Evolutionary conservation across 768 basidiomycete genomes (phyloP), one percentile per base, ranked within the genome.

Genomic region (Botryobasidium botryosum): DNA sequence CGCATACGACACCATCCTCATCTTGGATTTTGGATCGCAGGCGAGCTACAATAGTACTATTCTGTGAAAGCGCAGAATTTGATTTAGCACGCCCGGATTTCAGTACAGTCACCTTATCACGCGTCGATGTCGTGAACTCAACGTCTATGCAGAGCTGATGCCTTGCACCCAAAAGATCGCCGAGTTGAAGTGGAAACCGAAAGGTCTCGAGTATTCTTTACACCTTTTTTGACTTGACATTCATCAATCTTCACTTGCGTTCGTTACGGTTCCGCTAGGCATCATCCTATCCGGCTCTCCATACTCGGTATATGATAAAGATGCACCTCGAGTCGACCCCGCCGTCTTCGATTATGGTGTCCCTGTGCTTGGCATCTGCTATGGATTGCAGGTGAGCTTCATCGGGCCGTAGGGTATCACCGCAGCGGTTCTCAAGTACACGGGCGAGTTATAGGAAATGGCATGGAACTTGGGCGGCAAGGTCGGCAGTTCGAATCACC

Each of bases 51-150:
- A 31, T 36, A 18, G n/a, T 26, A 20, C 23, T 29, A n/a, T 41
- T 20, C 21, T 15, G 23, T 24, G 24, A 43, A n/a, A n/a, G n/a
- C n/a, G n/a, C n/a, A n/a, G n/a, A n/a, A n/a, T n/a, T n/a, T n/a
- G n/a, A n/a, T n/a, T 32, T 20, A 27, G 28, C 32, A 40, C 40
- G 44, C 45, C 51, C 25, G 20, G 3, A 35, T 46, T 54, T 35
- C 60, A 92, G 88, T 92, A 92, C 62, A 91, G 91, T 52, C 94
- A 97, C 68, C 68, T 99, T 51, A 97, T 97, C 61, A 94, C 91
- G 5, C 68, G 94, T 58, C 72, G 94, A 75, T 96, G 92, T 71
- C 79, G 94, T 57, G 94, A 99, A 62, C 72, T 90, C 57, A 86
- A 87, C 45, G 87, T 99, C 44, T 97, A 97, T 57, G 92, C 92